Percentiles rank a stretch among this genome's conserved stretches.
Evolutionary conservation across 2,329 filamentous ascomycete genomes (phyloP).

Genomic region (Hymenoscyphus scutula): DNA sequence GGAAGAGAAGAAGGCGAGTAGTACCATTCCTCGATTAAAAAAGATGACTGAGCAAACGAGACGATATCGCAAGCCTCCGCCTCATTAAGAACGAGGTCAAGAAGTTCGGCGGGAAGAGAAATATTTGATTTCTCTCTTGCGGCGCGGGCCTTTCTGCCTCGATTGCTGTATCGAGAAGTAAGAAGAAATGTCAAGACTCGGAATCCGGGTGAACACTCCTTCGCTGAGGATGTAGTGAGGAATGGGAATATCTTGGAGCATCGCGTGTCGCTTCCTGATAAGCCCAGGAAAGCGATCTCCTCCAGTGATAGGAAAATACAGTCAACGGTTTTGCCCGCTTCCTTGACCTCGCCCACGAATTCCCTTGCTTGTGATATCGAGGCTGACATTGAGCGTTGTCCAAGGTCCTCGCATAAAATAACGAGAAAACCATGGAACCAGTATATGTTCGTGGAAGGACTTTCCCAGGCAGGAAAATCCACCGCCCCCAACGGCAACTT

Average conservation of each 20-base stretch:
- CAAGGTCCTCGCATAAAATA: not conserved
- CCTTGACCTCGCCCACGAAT: not conserved
- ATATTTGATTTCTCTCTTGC: not conserved
- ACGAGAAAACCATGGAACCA: not conserved
- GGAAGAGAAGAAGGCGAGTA: not conserved
- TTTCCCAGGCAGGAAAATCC: not conserved
- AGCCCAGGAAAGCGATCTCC: not conserved
- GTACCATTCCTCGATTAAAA: not conserved
- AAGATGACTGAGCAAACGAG: not conserved
- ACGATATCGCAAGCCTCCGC: not conserved
- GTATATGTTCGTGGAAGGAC: not conserved
- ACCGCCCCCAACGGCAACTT: not conserved
- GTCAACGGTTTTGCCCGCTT: not conserved
- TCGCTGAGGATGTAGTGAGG: not conserved
- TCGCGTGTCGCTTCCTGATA: not conserved
- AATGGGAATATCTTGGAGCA: not conserved
- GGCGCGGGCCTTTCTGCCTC: not conserved
- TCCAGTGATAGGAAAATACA: not conserved
- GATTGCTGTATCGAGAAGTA: not conserved
- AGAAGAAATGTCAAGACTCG: not conserved
- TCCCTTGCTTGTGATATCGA: not conserved
- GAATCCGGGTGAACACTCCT: not conserved
- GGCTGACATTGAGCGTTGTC: not conserved
- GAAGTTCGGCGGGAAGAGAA: not conserved
- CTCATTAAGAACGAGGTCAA: not conserved